A percentile compares a stretch with the other conserved stretches of the same genome.
Evolutionary conservation across 371 early-diverging fungal species (phyloP).

Genomic region (Apophysomyces ossiformis): DNA sequence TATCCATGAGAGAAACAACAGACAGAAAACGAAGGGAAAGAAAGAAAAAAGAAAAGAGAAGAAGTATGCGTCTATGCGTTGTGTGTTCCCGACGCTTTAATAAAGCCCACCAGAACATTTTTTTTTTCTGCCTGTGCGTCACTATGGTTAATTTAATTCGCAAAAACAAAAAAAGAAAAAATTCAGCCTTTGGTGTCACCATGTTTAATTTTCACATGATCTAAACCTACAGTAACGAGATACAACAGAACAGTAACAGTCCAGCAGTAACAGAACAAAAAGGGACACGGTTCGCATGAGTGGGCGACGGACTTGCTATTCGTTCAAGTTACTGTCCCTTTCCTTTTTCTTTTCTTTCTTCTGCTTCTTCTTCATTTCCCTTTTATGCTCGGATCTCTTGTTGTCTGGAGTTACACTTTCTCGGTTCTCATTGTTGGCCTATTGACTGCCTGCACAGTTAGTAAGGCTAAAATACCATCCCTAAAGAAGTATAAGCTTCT

Average conservation of each 20-base stretch:
- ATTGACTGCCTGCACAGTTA: constrained; percentile 11
- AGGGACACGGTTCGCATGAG: too few relatives aligned
- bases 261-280: too few relatives aligned
- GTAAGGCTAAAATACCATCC: not conserved
- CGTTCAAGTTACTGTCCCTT: not conserved
- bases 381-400: constrained; percentile 12
- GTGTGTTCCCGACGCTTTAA: not conserved
- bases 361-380: not conserved
- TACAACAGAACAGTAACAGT: too few relatives aligned
- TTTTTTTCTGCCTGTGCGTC: not conserved
- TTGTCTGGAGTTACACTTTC: constrained; percentile 22
- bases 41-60: too few relatives aligned
- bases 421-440: constrained; percentile 10
- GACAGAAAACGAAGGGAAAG: not conserved
- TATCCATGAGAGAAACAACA: not conserved
- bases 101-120: not conserved
- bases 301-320: too few relatives aligned
- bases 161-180: not conserved
- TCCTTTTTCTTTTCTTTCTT: not conserved
- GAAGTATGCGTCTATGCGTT: not conserved
- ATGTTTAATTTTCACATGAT: too few relatives aligned
- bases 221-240: too few relatives aligned
- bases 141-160: not conserved
- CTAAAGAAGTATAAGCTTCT: not conserved
- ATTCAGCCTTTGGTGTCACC: too few relatives aligned